Percentiles rank a stretch among this genome's conserved stretches.
phyloP scores from a whole-genome alignment of 1,284 basidiomycete species.

The Naganishia sp. region DNA sequence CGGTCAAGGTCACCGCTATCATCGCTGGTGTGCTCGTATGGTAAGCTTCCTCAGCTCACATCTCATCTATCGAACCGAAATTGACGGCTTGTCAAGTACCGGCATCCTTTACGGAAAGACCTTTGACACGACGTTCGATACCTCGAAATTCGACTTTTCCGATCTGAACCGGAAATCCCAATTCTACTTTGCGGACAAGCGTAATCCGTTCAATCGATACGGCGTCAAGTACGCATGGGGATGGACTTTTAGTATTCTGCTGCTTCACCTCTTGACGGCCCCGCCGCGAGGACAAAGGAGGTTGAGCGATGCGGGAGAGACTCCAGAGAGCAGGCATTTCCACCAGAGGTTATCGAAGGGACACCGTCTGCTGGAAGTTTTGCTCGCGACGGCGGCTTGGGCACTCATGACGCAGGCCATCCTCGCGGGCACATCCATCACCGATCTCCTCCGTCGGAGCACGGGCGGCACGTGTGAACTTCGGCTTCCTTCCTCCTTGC shows the following conservation, averaged over 20 bases:
- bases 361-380: conserved; percentile 26
- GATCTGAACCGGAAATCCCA: conserved; percentile 43
- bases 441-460: conserved; percentile 23
- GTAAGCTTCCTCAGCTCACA: neutral
- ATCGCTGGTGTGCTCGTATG: conserved; percentile 18
- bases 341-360: conserved; percentile 18
- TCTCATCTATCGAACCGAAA: neutral
- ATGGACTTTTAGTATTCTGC: conserved; percentile 72
- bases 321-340: conserved; percentile 6
- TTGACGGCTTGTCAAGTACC: conserved; percentile 34
- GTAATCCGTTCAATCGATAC: conserved; percentile 76
- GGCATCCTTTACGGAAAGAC: conserved; percentile 59
- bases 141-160: conserved; percentile 53
- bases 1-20: conserved; percentile 21
- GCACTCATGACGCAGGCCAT: conserved; percentile 30
- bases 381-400: conserved; percentile 19
- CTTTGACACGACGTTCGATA: conserved; percentile 65
- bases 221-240: conserved; percentile 92
- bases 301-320: neutral
- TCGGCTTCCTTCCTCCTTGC: conserved; percentile 20
- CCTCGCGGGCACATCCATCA: conserved; percentile 18
- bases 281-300: conserved; percentile 1
- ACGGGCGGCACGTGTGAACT: conserved; percentile 30
- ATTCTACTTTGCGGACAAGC: conserved; percentile 77
- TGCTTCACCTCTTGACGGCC: conserved; percentile 52